A percentile compares a stretch with the other conserved stretches of the same genome.
Evolutionary conservation across 371 early-diverging fungal species (phyloP).

Genomic region (Mucor racemosus): DNA sequence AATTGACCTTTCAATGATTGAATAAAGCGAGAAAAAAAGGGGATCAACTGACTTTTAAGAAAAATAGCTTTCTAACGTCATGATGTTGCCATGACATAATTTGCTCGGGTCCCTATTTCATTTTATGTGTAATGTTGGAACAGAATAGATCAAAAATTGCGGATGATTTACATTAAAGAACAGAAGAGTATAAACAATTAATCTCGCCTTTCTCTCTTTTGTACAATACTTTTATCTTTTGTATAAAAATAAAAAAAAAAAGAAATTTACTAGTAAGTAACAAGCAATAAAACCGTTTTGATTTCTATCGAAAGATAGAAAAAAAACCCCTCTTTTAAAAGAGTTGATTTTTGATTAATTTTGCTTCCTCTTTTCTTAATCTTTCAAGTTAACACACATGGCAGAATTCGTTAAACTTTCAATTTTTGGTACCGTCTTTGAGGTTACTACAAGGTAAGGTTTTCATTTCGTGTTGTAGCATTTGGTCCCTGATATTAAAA

Average conservation of each 20-base stretch:
- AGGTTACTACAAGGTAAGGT: slow-evolving; percentile 83
- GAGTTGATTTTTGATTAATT: background rate
- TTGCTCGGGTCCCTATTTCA: slow-evolving; percentile 24
- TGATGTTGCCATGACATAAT: slow-evolving; percentile 33
- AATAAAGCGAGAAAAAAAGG: background rate
- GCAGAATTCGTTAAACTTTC: slow-evolving; percentile 84
- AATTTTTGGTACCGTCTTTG: slow-evolving; percentile 93
- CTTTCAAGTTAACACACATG: slow-evolving; percentile 44
- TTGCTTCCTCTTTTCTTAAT: background rate
- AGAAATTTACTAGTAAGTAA: background rate
- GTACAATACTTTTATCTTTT: background rate
- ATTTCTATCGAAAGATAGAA: background rate
- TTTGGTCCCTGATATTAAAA: background rate
- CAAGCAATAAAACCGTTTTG: background rate
- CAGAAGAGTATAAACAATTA: background rate
- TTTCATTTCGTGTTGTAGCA: background rate
- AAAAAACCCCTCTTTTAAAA: background rate
- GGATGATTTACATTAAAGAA: background rate
- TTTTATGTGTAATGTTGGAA: slow-evolving; percentile 13
- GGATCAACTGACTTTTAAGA: slow-evolving; percentile 11
- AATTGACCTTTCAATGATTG: too few species aligned
- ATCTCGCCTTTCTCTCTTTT: background rate
- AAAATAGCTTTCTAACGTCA: slow-evolving; percentile 14
- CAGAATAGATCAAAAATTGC: slow-evolving; percentile 8
- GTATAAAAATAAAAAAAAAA: too few species aligned